phyloP scores from a whole-genome alignment of 331 rosid genomes.

The Saraca asoca region DNA sequence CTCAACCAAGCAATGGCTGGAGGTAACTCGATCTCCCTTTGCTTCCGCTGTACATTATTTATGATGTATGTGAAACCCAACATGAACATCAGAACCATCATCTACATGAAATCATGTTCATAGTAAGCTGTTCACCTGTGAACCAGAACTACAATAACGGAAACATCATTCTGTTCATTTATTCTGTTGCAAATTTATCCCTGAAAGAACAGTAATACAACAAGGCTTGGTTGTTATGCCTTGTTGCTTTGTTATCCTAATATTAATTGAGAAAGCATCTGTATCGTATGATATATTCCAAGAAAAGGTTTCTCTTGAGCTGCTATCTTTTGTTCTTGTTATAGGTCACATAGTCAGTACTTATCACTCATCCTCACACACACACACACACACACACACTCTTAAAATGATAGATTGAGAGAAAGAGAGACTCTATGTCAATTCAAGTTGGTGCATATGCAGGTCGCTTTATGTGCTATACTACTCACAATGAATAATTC shows the following conservation, averaged over 20 bases:
- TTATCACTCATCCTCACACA: too few relatives aligned
- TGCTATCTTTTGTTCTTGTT: neutral
- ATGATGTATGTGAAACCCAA: too few relatives aligned
- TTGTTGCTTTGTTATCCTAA: too few relatives aligned
- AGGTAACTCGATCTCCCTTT: too few relatives aligned
- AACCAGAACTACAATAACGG: neutral
- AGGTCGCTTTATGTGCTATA: constrained; percentile 70
- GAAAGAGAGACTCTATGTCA: neutral
- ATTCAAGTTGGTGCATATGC: constrained; percentile 48
- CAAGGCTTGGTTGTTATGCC: too few relatives aligned
- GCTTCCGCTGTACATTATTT: too few relatives aligned
- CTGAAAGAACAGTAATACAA: too few relatives aligned
- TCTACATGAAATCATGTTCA: constrained; percentile 66
- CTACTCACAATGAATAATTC: constrained; percentile 75
- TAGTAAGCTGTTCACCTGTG: constrained; percentile 51
- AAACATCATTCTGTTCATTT: too few relatives aligned
- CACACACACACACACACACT: neutral
- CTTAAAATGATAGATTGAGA: neutral
- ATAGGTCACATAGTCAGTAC: too few relatives aligned
- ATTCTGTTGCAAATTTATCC: too few relatives aligned
- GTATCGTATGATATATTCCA: neutral
- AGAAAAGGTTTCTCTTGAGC: neutral
- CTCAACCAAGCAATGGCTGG: too few relatives aligned
- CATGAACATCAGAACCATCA: constrained; percentile 63
- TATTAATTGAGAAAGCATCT: neutral